phyloP scores from a whole-genome alignment of 331 rosid genomes.

The Rhamnella rubrinervis region DNA sequence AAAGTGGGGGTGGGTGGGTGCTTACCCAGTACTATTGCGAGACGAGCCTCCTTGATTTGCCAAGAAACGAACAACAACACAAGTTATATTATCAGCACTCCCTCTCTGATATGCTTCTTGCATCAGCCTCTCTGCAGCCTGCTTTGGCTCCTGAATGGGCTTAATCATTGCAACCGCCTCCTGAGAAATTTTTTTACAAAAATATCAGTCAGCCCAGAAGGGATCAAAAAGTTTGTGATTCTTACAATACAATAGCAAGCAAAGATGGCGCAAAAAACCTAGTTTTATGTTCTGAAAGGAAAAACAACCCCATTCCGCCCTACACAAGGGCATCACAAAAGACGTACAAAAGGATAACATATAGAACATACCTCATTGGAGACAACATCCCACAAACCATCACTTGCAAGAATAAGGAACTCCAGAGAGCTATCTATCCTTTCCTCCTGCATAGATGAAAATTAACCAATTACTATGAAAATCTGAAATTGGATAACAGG shows the following conservation, averaged over 20 bases:
- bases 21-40: slow-evolving; percentile 39
- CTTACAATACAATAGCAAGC: background rate
- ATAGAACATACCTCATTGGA: slow-evolving; percentile 71
- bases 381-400: slow-evolving; percentile 98
- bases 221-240: background rate
- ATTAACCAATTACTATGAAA: background rate
- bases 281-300: background rate
- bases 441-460: slow-evolving; percentile 59
- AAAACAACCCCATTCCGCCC: background rate
- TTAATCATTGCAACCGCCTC: slow-evolving; percentile 85
- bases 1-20: slow-evolving; percentile 1
- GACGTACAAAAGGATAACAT: background rate
- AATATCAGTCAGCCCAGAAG: background rate
- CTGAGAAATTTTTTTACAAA: slow-evolving; percentile 32
- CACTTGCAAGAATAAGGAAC: slow-evolving; percentile 94
- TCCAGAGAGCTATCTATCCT: slow-evolving; percentile 84
- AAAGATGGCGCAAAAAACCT: too few relatives aligned
- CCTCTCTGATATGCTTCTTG: slow-evolving; percentile 86
- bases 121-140: slow-evolving; percentile 78
- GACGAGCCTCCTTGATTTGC: slow-evolving; percentile 59
- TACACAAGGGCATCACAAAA: background rate
- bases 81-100: slow-evolving; percentile 88
- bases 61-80: slow-evolving; percentile 90
- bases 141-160: slow-evolving; percentile 74
- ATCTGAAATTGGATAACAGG: background rate